Evolutionary conservation across 345 rosid species (phyloP).

Genomic region (Stellera chamaejasme): DNA sequence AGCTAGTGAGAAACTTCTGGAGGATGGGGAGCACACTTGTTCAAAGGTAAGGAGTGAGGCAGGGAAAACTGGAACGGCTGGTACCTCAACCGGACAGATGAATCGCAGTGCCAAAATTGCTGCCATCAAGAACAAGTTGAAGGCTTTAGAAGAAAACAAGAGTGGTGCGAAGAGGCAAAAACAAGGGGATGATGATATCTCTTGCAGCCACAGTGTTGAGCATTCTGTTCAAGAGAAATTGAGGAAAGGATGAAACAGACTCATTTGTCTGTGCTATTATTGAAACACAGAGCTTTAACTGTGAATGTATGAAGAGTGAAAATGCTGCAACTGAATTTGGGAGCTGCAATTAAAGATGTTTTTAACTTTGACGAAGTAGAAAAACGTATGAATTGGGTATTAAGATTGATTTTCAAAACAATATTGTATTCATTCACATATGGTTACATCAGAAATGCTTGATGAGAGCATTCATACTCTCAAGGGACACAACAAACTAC

Average conservation of each 20-base stretch:
- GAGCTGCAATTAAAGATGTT: no score
- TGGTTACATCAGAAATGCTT: no score
- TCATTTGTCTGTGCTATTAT: no score
- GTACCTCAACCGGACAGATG: constrained; percentile 45
- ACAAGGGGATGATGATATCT: constrained; percentile 18
- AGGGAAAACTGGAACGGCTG: constrained; percentile 24
- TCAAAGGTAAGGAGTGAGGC: constrained; percentile 30
- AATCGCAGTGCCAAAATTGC: constrained; percentile 66
- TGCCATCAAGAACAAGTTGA: constrained; percentile 86
- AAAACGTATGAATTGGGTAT: no score
- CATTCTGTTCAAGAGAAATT: background rate
- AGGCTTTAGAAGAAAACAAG: constrained; percentile 60
- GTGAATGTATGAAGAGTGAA: no score
- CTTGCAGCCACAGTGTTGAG: constrained; percentile 1
- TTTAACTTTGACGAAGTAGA: no score
- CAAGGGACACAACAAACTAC: no score
- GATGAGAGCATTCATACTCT: no score
- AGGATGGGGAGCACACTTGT: constrained; percentile 30
- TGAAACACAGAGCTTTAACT: no score
- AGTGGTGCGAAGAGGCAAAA: constrained; percentile 56
- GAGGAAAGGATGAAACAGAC: background rate
- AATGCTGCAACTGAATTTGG: no score
- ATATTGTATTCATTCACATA: no score
- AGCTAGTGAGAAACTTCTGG: constrained; percentile 61
- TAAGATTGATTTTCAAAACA: background rate